phyloP scores from a whole-genome alignment of 495 filamentous ascomycete genomes.

The Pyrenula aspistea region DNA sequence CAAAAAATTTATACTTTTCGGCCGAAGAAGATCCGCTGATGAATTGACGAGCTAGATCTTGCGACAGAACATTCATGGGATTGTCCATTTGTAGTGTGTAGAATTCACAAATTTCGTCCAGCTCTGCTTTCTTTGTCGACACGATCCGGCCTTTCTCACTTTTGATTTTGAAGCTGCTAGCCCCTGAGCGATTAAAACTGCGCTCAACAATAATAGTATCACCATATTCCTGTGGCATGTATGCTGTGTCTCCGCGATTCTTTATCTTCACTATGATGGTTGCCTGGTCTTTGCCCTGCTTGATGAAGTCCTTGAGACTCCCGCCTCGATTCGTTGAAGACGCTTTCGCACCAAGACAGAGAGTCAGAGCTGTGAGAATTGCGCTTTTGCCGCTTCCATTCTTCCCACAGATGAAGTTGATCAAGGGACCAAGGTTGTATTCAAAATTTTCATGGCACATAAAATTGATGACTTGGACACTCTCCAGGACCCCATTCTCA shows the following conservation, averaged over 20 bases:
- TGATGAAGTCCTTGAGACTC: constrained; percentile 84
- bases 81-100: constrained; percentile 94
- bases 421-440: constrained; percentile 75
- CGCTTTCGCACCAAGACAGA: constrained; percentile 93
- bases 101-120: constrained; percentile 90
- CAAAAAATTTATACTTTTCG: constrained; percentile 94
- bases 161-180: constrained; percentile 81
- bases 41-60: constrained; percentile 91
- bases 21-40: constrained; percentile 67
- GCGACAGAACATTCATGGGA: constrained; percentile 92
- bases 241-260: constrained; percentile 75
- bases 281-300: constrained; percentile 66
- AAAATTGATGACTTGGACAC: constrained; percentile 77
- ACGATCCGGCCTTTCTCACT: constrained; percentile 54
- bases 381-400: constrained; percentile 99
- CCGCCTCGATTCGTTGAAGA: constrained; percentile 90
- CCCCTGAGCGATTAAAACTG: constrained; percentile 65
- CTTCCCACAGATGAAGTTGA: constrained; percentile 95
- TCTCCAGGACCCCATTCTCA: constrained; percentile 75
- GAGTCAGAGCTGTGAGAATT: constrained; percentile 83
- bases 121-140: constrained; percentile 71
- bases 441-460: constrained; percentile 84
- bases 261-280: constrained; percentile 72
- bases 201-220: constrained; percentile 82
- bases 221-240: constrained; percentile 72